Evolutionary conservation across 2,329 filamentous ascomycete species (phyloP), one percentile per base, ranked within the genome.

Genomic region (Aspergillus bombycis): DNA sequence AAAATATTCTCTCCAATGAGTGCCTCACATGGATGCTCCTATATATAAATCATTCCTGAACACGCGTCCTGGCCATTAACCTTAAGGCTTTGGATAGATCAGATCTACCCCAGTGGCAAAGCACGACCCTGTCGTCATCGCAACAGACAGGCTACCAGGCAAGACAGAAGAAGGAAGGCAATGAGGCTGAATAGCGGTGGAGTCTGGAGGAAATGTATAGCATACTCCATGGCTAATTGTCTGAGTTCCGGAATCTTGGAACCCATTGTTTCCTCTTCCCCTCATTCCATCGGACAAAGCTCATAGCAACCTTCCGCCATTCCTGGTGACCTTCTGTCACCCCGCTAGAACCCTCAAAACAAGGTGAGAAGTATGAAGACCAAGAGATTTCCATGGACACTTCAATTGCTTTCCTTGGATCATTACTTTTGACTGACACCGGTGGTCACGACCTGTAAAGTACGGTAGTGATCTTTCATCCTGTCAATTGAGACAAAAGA

Each of bases 61-160:
- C 65, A 73, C 71, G 71, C 71, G 71, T 72, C 64, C 63, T 50
- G 36, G 38, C 38, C 19, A 45, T 63, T 48, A 43, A 54, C 58
- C 19, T 38, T 38, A 19, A 14, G 19, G 19, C 21, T 10, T 9
- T 38, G 36, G 60, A 41, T 38, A 38, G 32, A 53, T 36, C 32
- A n/a, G 48, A 53, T 50, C 57, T n/a, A 14, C 46, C 4, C 12
- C 6, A 16, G 21, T 16, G 28, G 23, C 19, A 34, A n/a, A 34
- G 28, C 50, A 32, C 26, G 30, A 23, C 32, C 30, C 52, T 54
- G 30, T 54, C 52, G 52, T 55, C 52, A 55, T 55, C 34, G 52
- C 32, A 32, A 38, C 52, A 34, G 11, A 38, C 19, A n/a, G 23
- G 10, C 3, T 23, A 23, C 43, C 9, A 23, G 21, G 43, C 43